phyloP scores from a whole-genome alignment of 1,284 basidiomycete genomes.

The Leccinum fuscescens region DNA sequence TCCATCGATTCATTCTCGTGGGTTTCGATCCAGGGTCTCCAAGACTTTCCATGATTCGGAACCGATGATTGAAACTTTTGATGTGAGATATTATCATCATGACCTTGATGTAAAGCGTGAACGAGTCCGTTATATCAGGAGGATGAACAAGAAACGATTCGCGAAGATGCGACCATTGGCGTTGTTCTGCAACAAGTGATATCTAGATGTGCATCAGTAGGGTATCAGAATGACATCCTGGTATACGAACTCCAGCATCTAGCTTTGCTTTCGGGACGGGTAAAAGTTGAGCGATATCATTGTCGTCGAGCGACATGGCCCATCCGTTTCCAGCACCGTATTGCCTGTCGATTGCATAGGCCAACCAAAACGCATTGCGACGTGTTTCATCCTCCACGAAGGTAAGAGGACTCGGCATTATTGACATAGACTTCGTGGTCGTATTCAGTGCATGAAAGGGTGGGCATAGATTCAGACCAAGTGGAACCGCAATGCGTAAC shows the following conservation, averaged over 20 bases:
- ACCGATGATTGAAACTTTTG: slow-evolving; percentile 72
- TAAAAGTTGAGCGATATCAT: slow-evolving; percentile 67
- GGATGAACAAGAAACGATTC: slow-evolving; percentile 59
- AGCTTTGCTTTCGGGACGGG: slow-evolving; percentile 62
- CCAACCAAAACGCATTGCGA: slow-evolving; percentile 71
- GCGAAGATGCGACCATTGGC: slow-evolving; percentile 67
- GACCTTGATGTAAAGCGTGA: slow-evolving; percentile 73
- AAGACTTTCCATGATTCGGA: slow-evolving; percentile 54
- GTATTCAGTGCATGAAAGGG: slow-evolving; percentile 64
- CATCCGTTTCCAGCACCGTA: slow-evolving; percentile 68
- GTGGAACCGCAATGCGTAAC: slow-evolving; percentile 58
- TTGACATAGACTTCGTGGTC: slow-evolving; percentile 50
- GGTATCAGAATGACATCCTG: slow-evolving; percentile 2
- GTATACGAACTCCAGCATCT: slow-evolving; percentile 52
- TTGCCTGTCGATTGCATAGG: slow-evolving; percentile 64
- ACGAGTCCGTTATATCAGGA: slow-evolving; percentile 66
- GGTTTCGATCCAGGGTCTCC: slow-evolving; percentile 41
- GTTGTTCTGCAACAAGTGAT: slow-evolving; percentile 51
- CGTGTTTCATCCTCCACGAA: slow-evolving; percentile 68
- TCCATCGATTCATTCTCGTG: slow-evolving; percentile 13
- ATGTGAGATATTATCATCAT: slow-evolving; percentile 64
- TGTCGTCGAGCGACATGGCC: slow-evolving; percentile 68
- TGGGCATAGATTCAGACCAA: slow-evolving; percentile 67
- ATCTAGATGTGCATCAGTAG: slow-evolving; percentile 37
- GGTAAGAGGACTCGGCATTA: slow-evolving; percentile 55